These are phyloP conservation scores for Nectriaceae sp. DNA, from an alignment of 2,329 filamentous ascomycete species.

Conservation along the genomic window DNA sequence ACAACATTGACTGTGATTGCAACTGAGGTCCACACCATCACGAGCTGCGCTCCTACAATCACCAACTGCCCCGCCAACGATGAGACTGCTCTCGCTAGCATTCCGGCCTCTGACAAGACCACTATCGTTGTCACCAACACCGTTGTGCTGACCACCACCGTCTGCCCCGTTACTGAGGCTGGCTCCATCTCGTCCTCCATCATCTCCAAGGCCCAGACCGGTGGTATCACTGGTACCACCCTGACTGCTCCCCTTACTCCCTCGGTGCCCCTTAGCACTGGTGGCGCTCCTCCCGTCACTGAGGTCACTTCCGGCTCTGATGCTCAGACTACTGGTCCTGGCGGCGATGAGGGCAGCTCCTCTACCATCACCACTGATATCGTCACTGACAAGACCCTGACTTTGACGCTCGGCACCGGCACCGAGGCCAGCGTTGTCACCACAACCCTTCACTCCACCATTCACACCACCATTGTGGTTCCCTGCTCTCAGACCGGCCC, in stretches of 20 bases:
- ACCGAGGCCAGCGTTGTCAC: slow-evolving; percentile 36
- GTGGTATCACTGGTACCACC: slow-evolving; percentile 38
- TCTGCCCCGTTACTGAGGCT: slow-evolving; percentile 49
- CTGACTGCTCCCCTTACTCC: slow-evolving; percentile 22
- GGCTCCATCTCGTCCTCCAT: slow-evolving; percentile 43
- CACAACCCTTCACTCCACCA: slow-evolving; percentile 46
- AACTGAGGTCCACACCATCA: slow-evolving; percentile 59
- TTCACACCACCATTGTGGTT: slow-evolving; percentile 40
- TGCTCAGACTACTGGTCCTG: slow-evolving; percentile 5
- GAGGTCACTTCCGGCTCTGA: slow-evolving; percentile 18
- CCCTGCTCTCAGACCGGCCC: slow-evolving; percentile 19
- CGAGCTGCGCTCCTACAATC: slow-evolving; percentile 57
- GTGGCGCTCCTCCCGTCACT: slow-evolving; percentile 35
- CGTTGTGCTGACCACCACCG: slow-evolving; percentile 40
- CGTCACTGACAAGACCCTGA: slow-evolving; percentile 36
- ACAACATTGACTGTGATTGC: slow-evolving; percentile 53
- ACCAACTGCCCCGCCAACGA: slow-evolving; percentile 54
- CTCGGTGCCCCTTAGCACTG: slow-evolving; percentile 32
- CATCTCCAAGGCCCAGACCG: slow-evolving; percentile 37
- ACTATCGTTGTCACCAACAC: slow-evolving; percentile 41
- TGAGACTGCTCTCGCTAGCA: slow-evolving; percentile 33
- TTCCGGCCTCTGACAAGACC: slow-evolving; percentile 38
- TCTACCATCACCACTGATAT: slow-evolving; percentile 30
- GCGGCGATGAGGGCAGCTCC: slow-evolving; percentile 14
- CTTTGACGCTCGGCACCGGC: slow-evolving; percentile 37